A percentile compares a stretch with the other conserved stretches of the same genome.
Evolutionary conservation across 352 stramenopile genomes (phyloP).

Genomic region (Globisporangium takayamanum): DNA sequence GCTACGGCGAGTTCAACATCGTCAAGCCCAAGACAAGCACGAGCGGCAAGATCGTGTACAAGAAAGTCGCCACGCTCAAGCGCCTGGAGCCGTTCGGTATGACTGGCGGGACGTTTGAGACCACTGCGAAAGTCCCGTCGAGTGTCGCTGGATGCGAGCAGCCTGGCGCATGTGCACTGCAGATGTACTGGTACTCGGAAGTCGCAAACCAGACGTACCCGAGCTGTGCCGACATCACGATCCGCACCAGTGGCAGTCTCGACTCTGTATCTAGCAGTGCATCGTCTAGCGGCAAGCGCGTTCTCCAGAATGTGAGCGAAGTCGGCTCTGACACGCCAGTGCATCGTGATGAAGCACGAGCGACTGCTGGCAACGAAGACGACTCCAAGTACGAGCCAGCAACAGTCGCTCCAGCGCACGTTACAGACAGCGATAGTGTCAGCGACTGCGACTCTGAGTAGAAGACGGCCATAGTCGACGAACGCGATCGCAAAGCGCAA

Average conservation of each 20-base stretch:
- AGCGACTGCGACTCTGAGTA: no score
- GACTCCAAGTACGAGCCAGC: no score
- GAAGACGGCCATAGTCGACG: no score
- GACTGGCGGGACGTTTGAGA: constrained; percentile 20
- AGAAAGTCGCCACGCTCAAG: constrained; percentile 25
- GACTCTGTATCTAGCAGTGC: not conserved
- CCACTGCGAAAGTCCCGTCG: constrained; percentile 30
- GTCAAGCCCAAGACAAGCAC: constrained; percentile 41
- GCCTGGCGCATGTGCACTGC: constrained; percentile 37
- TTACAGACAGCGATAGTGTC: no score
- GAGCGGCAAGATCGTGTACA: constrained; percentile 39
- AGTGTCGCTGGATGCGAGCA: constrained; percentile 36
- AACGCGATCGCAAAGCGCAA: no score
- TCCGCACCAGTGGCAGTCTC: not conserved
- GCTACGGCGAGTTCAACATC: constrained; percentile 44
- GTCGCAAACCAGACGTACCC: constrained; percentile 54
- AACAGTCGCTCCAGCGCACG: no score
- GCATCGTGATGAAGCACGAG: no score
- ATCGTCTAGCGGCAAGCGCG: not conserved
- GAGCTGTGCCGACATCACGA: constrained; percentile 24
- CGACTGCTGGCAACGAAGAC: no score
- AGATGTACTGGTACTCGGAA: constrained; percentile 63
- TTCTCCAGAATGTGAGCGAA: no score
- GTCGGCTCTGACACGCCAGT: no score
- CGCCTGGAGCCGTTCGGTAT: constrained; percentile 36